phyloP scores from a whole-genome alignment of 2,329 filamentous ascomycete species.

The Harringtonia lauricola region DNA sequence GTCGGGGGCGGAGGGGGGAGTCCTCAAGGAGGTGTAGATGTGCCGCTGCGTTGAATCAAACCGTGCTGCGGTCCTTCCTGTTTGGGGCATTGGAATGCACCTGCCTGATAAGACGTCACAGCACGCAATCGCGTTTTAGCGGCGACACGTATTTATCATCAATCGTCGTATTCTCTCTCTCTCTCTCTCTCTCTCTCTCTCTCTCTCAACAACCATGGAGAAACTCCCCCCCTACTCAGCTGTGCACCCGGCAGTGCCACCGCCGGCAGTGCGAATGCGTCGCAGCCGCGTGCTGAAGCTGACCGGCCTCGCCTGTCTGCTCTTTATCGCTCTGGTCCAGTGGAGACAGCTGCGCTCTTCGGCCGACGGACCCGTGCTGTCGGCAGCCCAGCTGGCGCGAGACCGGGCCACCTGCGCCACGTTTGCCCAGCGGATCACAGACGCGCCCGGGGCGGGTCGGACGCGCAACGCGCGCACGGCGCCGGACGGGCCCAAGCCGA shows the following conservation, averaged over 20 bases:
- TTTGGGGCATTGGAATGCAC: too few species aligned
- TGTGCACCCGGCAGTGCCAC: conserved; percentile 1
- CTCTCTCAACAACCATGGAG: conserved; percentile 4
- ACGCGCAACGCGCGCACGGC: conserved; percentile 50
- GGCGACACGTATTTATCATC: too few species aligned
- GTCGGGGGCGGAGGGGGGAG: conserved; percentile 14
- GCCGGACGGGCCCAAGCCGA: conserved; percentile 44
- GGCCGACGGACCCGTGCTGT: conserved; percentile 25
- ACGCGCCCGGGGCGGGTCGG: conserved; percentile 44
- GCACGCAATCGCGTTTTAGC: too few species aligned
- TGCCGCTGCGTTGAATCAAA: too few species aligned
- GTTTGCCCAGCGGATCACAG: conserved; percentile 40
- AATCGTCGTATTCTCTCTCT: not conserved
- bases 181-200: not conserved
- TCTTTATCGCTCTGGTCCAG: conserved; percentile 34
- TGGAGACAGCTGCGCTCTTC: conserved; percentile 25
- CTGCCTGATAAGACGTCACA: too few species aligned
- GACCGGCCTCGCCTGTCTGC: conserved; percentile 33
- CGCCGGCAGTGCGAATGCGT: conserved; percentile 15
- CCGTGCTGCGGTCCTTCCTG: too few species aligned
- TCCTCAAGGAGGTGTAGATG: not conserved
- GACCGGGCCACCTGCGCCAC: conserved; percentile 45
- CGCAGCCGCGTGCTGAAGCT: conserved; percentile 32
- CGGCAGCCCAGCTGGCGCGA: conserved; percentile 37
- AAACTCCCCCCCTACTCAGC: conserved; percentile 12